phyloP scores from a whole-genome alignment of 2,329 filamentous ascomycete species.

The Coniochaeta sp. region DNA sequence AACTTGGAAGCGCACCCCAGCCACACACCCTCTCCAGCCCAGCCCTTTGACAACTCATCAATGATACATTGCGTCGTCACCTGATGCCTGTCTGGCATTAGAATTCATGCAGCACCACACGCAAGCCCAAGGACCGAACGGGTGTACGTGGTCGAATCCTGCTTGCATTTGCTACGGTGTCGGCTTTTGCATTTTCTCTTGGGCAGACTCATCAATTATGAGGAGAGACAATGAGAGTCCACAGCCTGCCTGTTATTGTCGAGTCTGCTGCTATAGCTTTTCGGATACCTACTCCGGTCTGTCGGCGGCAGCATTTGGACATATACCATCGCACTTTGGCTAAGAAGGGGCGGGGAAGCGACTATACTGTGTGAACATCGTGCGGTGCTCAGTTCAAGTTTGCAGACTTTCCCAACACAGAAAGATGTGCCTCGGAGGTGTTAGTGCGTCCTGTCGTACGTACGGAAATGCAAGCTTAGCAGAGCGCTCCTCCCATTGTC shows the following conservation, averaged over 20 bases:
- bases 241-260: not conserved
- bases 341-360: not conserved
- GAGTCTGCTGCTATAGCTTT: not conserved
- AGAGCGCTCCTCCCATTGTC: not conserved
- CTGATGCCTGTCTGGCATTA: not conserved
- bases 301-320: not conserved
- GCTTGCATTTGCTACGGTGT: not conserved
- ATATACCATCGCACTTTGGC: not conserved
- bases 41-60: conserved; percentile 1
- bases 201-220: not conserved
- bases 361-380: not conserved
- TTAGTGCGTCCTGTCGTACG: not conserved
- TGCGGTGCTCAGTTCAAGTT: too few relatives aligned
- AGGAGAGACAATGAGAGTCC: not conserved
- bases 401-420: not conserved
- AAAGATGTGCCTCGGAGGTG: not conserved
- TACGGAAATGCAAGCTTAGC: not conserved
- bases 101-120: not conserved
- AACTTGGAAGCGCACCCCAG: not conserved
- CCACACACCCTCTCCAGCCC: not conserved
- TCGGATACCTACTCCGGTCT: not conserved
- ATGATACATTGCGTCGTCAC: conserved; percentile 2
- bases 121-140: not conserved
- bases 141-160: not conserved
- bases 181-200: not conserved